Evolutionary conservation across 352 stramenopile genomes (phyloP).

Genomic region (Phytophthora quininea): DNA sequence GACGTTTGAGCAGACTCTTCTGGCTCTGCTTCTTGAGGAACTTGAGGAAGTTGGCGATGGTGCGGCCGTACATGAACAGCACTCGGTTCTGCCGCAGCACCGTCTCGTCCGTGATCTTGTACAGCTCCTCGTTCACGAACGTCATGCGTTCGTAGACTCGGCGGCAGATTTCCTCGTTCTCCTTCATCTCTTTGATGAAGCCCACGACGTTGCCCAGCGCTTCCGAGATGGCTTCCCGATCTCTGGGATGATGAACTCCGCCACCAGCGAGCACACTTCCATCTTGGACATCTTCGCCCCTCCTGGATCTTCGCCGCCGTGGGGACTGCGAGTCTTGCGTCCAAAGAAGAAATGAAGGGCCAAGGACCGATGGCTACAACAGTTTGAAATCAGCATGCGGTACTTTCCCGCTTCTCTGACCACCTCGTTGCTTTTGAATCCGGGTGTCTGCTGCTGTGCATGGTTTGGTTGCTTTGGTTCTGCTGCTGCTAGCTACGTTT

Average conservation of each 20-base stretch:
- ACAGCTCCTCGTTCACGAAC: constrained; percentile 42
- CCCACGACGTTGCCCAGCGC: constrained; percentile 33
- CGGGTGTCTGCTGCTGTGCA: too few relatives aligned
- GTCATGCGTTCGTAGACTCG: constrained; percentile 34
- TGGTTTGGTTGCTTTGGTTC: neutral
- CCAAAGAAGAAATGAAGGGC: neutral
- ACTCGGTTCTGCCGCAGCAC: constrained; percentile 41
- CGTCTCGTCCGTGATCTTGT: constrained; percentile 42
- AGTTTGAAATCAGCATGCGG: neutral
- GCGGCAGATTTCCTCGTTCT: constrained; percentile 36
- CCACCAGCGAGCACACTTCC: constrained; percentile 24
- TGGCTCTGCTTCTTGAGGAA: constrained; percentile 25
- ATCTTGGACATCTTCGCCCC: neutral
- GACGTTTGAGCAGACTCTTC: constrained; percentile 24
- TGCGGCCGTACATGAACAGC: constrained; percentile 40
- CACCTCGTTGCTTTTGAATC: neutral
- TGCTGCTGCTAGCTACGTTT: neutral
- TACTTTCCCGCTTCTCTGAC: neutral
- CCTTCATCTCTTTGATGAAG: constrained; percentile 38
- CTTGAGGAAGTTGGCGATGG: constrained; percentile 40
- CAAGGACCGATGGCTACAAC: constrained; percentile 1
- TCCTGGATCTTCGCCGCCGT: neutral
- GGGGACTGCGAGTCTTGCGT: neutral
- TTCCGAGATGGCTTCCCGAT: constrained; percentile 36
- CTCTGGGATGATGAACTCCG: constrained; percentile 45